Base-by-base conservation (phyloP, 202 grass and related monocot species). In the Hordeum pubiflorum region DNA sequence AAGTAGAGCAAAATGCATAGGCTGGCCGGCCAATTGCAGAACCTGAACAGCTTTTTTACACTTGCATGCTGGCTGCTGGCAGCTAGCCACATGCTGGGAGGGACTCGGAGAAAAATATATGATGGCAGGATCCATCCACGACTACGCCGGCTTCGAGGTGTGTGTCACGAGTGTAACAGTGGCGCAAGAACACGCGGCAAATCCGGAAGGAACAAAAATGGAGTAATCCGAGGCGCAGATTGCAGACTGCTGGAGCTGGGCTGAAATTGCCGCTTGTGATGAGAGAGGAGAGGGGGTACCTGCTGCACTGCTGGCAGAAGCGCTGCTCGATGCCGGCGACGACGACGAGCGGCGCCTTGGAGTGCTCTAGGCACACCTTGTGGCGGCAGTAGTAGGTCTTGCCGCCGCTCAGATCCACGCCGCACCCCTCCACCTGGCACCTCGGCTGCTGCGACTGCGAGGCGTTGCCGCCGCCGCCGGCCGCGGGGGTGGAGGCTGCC, bases 291-390 rank as follows among this genome's bases (percentile, higher is more conserved):
- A 2, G 1, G 31, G 1, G 0, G 44, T 64, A 95, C 96, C 96
- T 95, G 86, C 96, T 98, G 89, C 96, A 98, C 85, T 98, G 96
- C 14, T 98, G 96, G 85, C 96, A 98, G 86, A 98, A 98, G 76
- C 96, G 89, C 96, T 98, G 96, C 86, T 95, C 92, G 66, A 98
- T 85, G 76, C 96, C 96, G 84, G 72, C 90, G 54, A 98, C 96
- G 34, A 93, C 77, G 77, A 98, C 96, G 82, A 76, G 79, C 12
- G 96, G 90, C 14, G 91, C 77, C 86, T 98, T 98, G 59, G 96
- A 89, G 72, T 98, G 96, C 85, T 89, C 89, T 29, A 33, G 39
- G 58, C 96, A 98, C 12, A 98, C 92, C 90, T 94, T 98, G 72
- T 98, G 96, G 65, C 93, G 91, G 89, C 96, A 98, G 79, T 98